Evolutionary conservation across 176 grass and related monocot species (phyloP), one percentile per base, ranked within the genome.

Genomic region (Phyllostachys edulis): DNA sequence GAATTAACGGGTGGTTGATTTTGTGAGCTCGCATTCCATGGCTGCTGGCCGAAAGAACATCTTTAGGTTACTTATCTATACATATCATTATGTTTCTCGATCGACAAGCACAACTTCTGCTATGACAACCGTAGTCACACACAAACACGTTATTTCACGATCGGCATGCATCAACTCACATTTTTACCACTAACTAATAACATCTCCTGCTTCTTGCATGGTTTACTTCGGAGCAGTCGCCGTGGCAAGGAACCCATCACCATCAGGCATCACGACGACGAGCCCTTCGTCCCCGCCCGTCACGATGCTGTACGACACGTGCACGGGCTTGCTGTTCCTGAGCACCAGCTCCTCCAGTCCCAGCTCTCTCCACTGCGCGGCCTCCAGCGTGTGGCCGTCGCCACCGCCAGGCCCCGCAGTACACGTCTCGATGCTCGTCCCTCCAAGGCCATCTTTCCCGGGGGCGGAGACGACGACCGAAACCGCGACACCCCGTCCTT

Each of bases 341-440:
- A 98, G 42, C 34, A 81, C 67, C 4, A 98, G 62, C 83, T 98
- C 82, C 61, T 93, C 87, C 40, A 93, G 66, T 32, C 91, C 96
- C 5, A 93, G 71, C 18, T 92, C 89, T 42, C 55, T 38, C 96
- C 93, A 98, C 55, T 27, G 36, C 40, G 24, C 90, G 2, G 66
- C 62, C 39, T 81, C 55, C 0, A 85, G 29, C n/a, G 50, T 5
- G 6, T n/a, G 24, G 27, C 69, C 41, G 5, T 17, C 3, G 18
- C 2, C 24, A 0, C 26, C 32, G n/a, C 60, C 66, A 8, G 39
- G 1, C 46, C 27, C 82, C 23, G 9, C 84, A 0, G 57, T 3
- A 55, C 73, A 81, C 13, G 89, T 79, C 75, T 87, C 89, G 20
- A 98, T 75, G 45, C 38, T 85, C 55, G 84, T 62, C 18, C 36